Conservation (phyloP, 192 early-diverging fungal genomes). For the Coemansia sp. region DNA sequence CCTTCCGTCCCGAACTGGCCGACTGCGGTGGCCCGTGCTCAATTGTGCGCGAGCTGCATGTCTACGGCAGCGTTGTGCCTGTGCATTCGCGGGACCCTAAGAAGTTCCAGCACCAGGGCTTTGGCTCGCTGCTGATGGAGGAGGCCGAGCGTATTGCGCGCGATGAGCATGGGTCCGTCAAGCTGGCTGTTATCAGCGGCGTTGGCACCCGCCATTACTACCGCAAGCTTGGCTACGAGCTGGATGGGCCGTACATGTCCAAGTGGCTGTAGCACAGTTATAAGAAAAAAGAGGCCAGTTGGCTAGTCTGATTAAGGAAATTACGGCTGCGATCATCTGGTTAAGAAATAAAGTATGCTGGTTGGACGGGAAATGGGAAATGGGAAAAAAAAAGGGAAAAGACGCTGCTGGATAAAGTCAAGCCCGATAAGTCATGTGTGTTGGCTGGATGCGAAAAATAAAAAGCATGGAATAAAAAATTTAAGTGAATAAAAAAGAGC, state of each 20-base stretch:
- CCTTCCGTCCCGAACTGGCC: slow-evolving; percentile 92
- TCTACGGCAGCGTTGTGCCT: slow-evolving; percentile 96
- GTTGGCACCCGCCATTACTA: slow-evolving; percentile 98
- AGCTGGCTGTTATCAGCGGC: slow-evolving; percentile 95
- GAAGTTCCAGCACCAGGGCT: slow-evolving; percentile 99
- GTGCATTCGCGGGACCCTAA: slow-evolving; percentile 95
- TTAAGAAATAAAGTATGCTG: too few relatives aligned
- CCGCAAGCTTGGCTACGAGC: slow-evolving; percentile 90
- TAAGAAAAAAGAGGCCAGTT: background rate
- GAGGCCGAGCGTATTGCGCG: slow-evolving; percentile 98
- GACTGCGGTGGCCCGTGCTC: slow-evolving; percentile 70
- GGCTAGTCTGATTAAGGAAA: too few relatives aligned
- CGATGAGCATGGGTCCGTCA: slow-evolving; percentile 94
- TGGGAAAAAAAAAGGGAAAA: too few relatives aligned
- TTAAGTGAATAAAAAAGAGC: too few relatives aligned
- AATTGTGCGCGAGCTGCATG: slow-evolving; percentile 96
- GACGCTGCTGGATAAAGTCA: too few relatives aligned
- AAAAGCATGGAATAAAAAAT: too few relatives aligned
- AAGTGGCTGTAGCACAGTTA: slow-evolving; percentile 67
- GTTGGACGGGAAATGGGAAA: too few relatives aligned
- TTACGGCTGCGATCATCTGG: too few relatives aligned
- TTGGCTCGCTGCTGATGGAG: slow-evolving; percentile 98
- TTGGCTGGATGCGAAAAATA: too few relatives aligned
- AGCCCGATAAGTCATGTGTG: too few relatives aligned
- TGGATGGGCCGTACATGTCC: slow-evolving; percentile 97